phyloP scores from a whole-genome alignment of 306 rosid genomes.

The Aeschynomene evenia region DNA sequence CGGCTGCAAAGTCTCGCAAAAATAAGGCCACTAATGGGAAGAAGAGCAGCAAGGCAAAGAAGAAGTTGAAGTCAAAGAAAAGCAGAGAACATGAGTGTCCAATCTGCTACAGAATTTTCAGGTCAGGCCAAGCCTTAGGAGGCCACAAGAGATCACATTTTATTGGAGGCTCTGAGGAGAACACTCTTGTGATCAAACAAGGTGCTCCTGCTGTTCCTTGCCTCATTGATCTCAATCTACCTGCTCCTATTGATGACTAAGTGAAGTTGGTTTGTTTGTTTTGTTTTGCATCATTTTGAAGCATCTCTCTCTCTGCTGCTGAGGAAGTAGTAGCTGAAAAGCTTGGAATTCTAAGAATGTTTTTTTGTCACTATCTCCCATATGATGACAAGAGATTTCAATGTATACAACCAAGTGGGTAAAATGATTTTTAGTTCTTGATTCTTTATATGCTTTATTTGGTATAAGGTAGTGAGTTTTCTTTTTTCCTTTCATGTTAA shows the following conservation, averaged over 20 bases:
- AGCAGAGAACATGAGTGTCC: slow-evolving; percentile 75
- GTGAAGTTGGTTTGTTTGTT: slow-evolving; percentile 31
- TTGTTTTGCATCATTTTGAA: slow-evolving; percentile 39
- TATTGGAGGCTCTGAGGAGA: slow-evolving; percentile 60
- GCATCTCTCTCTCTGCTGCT: slow-evolving; percentile 25
- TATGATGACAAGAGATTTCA: slow-evolving; percentile 37
- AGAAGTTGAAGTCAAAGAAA: slow-evolving; percentile 50
- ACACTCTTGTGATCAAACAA: slow-evolving; percentile 48
- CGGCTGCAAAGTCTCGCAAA: slow-evolving; percentile 33
- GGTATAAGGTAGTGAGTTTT: slow-evolving; percentile 33
- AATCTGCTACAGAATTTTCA: slow-evolving; percentile 63
- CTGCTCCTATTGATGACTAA: slow-evolving; percentile 81
- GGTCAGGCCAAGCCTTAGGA: slow-evolving; percentile 89
- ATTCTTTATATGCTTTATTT: slow-evolving; percentile 32
- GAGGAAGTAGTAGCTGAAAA: slow-evolving; percentile 23
- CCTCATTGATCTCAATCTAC: slow-evolving; percentile 82
- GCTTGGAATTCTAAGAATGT: slow-evolving; percentile 32
- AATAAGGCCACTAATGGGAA: slow-evolving; percentile 37
- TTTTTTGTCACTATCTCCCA: slow-evolving; percentile 26
- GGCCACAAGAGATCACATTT: slow-evolving; percentile 92
- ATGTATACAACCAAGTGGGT: slow-evolving; percentile 45
- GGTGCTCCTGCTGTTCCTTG: slow-evolving; percentile 43
- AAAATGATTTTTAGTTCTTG: slow-evolving; percentile 26
- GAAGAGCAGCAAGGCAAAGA: slow-evolving; percentile 33
- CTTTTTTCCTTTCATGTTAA: slow-evolving; percentile 27